phyloP scores from a whole-genome alignment of 2,329 filamentous ascomycete species.

The Claviceps sorghi region DNA sequence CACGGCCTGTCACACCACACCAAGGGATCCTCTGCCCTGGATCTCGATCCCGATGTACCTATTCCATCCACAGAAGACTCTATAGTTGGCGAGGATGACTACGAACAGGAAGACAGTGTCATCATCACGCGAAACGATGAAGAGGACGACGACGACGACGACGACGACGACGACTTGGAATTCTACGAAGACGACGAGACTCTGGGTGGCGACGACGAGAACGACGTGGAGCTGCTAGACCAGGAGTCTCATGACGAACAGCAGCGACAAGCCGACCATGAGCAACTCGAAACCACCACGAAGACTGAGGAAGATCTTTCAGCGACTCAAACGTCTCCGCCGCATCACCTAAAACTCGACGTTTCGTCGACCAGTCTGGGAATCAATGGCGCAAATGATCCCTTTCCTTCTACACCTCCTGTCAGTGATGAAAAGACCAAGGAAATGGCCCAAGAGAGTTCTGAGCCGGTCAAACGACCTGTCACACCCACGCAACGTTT shows the following conservation, averaged over 20 bases:
- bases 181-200: constrained; percentile 46
- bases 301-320: not conserved
- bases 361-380: constrained; percentile 22
- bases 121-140: constrained; percentile 51
- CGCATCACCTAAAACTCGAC: constrained; percentile 5
- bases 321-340: constrained; percentile 9
- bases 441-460: constrained; percentile 21
- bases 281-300: not conserved
- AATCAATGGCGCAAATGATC: constrained; percentile 6
- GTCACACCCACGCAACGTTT: constrained; percentile 34
- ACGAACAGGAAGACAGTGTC: constrained; percentile 42
- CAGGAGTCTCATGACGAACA: not conserved
- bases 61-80: constrained; percentile 74
- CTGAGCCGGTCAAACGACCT: constrained; percentile 26
- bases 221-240: constrained; percentile 18
- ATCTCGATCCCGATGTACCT: constrained; percentile 72
- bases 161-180: constrained; percentile 49
- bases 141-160: constrained; percentile 44
- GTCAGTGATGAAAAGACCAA: not conserved
- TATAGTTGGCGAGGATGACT: constrained; percentile 38
- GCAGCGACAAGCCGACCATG: not conserved
- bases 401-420: not conserved
- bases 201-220: constrained; percentile 39
- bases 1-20: constrained; percentile 30
- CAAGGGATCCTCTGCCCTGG: not conserved